Evolutionary conservation across 768 basidiomycete species (phyloP).

Genomic region (Podaxis sp.): DNA sequence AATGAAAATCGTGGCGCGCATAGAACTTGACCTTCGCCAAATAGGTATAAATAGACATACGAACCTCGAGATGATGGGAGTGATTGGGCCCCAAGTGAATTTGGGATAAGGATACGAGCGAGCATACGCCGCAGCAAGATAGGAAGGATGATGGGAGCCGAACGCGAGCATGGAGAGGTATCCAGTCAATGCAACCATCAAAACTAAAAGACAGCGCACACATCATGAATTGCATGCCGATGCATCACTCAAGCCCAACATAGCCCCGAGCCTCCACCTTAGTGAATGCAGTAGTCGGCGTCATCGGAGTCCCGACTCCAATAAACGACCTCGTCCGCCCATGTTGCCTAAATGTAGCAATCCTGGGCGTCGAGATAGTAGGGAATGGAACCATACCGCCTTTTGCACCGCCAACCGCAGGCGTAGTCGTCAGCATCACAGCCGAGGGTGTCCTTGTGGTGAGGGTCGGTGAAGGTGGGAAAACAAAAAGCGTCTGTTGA

Average conservation of each 20-base stretch:
- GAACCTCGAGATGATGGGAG: neutral
- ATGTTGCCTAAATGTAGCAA: slow-evolving; percentile 64
- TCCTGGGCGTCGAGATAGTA: slow-evolving; percentile 61
- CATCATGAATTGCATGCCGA: neutral
- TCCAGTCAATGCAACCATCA: neutral
- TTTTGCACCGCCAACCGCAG: neutral
- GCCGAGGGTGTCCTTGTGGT: slow-evolving; percentile 73
- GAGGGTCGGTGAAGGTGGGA: slow-evolving; percentile 72
- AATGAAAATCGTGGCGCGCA: neutral
- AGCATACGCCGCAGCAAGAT: neutral
- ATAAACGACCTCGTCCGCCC: slow-evolving; percentile 76
- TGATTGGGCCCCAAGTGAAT: neutral
- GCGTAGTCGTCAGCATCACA: slow-evolving; percentile 76
- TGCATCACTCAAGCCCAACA: slow-evolving; percentile 48
- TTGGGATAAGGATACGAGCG: neutral
- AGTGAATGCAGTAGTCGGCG: slow-evolving; percentile 80
- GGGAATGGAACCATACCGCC: slow-evolving; percentile 53
- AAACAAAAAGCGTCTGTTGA: slow-evolving; percentile 85
- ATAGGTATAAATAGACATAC: slow-evolving; percentile 12
- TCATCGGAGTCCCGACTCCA: slow-evolving; percentile 62
- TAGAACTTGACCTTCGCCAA: neutral
- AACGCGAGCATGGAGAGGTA: neutral
- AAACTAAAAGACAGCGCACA: neutral
- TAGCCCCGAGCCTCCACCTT: slow-evolving; percentile 85
- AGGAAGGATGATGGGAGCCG: neutral